phyloP scores from a whole-genome alignment of 441 rosid species.

The Aleurites moluccanus region DNA sequence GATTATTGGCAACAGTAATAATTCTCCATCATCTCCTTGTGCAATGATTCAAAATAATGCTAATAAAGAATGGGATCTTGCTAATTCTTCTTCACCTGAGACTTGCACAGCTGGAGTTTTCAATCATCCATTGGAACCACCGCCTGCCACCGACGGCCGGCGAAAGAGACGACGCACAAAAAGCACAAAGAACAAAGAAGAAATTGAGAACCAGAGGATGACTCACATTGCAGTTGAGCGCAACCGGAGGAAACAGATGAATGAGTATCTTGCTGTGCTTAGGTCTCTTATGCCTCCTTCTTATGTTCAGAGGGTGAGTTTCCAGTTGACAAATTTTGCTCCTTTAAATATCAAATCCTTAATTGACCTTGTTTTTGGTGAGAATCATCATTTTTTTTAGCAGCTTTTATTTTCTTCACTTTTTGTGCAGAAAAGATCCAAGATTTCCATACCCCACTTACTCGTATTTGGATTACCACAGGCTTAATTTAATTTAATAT shows the following conservation, averaged over 20 bases:
- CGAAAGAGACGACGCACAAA: constrained; percentile 58
- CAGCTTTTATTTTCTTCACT: constrained; percentile 8
- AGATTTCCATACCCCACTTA: constrained; percentile 8
- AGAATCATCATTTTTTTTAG: not conserved
- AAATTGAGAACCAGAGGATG: constrained; percentile 80
- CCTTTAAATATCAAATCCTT: constrained; percentile 1
- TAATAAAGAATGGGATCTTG: constrained; percentile 35
- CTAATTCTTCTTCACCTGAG: constrained; percentile 30
- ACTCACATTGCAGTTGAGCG: constrained; percentile 96
- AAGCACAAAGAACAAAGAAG: constrained; percentile 70
- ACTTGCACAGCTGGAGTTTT: constrained; percentile 22
- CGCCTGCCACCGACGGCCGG: constrained; percentile 24
- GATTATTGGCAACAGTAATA: constrained; percentile 37
- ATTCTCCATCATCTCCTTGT: constrained; percentile 30
- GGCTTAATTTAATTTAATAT: not conserved
- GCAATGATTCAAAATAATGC: constrained; percentile 39
- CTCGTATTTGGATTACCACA: not conserved
- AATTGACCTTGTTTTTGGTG: not conserved
- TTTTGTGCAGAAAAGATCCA: constrained; percentile 11
- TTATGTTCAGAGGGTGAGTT: constrained; percentile 73
- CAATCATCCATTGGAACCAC: constrained; percentile 19
- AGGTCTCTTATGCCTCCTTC: constrained; percentile 83
- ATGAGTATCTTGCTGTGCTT: constrained; percentile 67
- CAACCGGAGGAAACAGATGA: constrained; percentile 83
- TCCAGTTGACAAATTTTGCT: not conserved